Evolutionary conservation across 2,329 filamentous ascomycete species (phyloP).

Genomic region (Talaromyces pinophilus): DNA sequence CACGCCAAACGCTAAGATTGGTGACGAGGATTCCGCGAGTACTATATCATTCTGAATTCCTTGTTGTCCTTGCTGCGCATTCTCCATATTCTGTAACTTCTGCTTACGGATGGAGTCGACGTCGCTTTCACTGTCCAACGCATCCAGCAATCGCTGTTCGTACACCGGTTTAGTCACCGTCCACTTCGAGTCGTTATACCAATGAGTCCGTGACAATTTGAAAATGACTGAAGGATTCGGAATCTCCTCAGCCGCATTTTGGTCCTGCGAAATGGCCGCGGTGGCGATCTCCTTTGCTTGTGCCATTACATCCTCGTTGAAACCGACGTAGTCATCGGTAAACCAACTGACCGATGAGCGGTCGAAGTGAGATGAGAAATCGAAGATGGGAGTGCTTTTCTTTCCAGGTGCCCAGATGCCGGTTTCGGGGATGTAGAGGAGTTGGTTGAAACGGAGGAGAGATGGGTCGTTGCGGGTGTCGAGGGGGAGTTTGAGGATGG

Average conservation of each 20-base stretch:
- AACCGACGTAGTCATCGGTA: slow-evolving; percentile 19
- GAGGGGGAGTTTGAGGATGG: slow-evolving; percentile 19
- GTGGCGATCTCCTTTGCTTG: slow-evolving; percentile 12
- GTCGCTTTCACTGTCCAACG: not conserved
- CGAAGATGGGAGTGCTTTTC: slow-evolving; percentile 21
- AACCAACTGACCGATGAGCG: slow-evolving; percentile 19
- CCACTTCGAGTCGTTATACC: slow-evolving; percentile 23
- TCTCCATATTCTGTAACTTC: slow-evolving; percentile 5
- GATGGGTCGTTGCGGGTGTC: slow-evolving; percentile 20
- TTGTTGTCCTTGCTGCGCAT: not conserved
- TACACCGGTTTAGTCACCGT: slow-evolving; percentile 15
- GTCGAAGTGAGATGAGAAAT: slow-evolving; percentile 17
- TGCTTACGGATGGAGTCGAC: slow-evolving; percentile 8
- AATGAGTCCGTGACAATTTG: slow-evolving; percentile 21
- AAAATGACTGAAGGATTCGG: slow-evolving; percentile 17
- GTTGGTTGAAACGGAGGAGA: slow-evolving; percentile 19
- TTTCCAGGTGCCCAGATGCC: slow-evolving; percentile 22
- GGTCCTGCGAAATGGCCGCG: slow-evolving; percentile 8
- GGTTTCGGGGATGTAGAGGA: slow-evolving; percentile 22
- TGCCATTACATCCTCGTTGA: slow-evolving; percentile 19
- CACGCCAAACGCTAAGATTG: slow-evolving; percentile 18
- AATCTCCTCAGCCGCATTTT: slow-evolving; percentile 3
- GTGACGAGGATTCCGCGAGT: slow-evolving; percentile 19
- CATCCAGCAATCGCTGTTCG: not conserved
- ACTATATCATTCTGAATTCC: not conserved